Percentiles rank a stretch among this genome's conserved stretches.
Conservation (phyloP, 2,329 filamentous ascomycete species). For the Colletotrichum agaves region DNA sequence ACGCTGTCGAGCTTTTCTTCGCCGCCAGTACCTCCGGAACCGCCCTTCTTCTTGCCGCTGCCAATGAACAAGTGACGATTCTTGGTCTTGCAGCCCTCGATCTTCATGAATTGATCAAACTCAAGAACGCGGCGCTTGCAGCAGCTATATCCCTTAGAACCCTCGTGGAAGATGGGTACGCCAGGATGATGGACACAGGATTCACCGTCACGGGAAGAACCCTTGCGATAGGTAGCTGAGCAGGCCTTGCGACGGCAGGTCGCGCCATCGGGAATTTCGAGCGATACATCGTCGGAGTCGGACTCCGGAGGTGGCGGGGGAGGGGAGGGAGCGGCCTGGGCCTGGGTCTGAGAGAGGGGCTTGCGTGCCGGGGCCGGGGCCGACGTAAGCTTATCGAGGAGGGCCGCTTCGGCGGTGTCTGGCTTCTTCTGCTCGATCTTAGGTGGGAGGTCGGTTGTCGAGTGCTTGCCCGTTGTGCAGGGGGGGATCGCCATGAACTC, state of each 20-base stretch:
- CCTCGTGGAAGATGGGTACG: slow-evolving; percentile 94
- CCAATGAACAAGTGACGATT: slow-evolving; percentile 86
- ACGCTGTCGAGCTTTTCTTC: slow-evolving; percentile 85
- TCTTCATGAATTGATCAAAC: slow-evolving; percentile 98
- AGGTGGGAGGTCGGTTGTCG: slow-evolving; percentile 79
- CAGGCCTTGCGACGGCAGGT: slow-evolving; percentile 84
- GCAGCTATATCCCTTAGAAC: slow-evolving; percentile 96
- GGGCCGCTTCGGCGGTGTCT: slow-evolving; percentile 39
- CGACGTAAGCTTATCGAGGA: slow-evolving; percentile 54
- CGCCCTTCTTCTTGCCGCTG: slow-evolving; percentile 74
- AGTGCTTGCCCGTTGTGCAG: slow-evolving; percentile 93
- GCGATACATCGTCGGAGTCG: slow-evolving; percentile 84
- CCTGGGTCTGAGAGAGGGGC: slow-evolving; percentile 47
- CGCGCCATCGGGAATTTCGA: slow-evolving; percentile 78
- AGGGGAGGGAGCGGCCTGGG: slow-evolving; percentile 59
- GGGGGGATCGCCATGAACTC: slow-evolving; percentile 94
- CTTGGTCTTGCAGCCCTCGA: slow-evolving; percentile 89
- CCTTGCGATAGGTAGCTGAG: slow-evolving; percentile 71
- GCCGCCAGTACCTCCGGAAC: slow-evolving; percentile 51
- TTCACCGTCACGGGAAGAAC: slow-evolving; percentile 72
- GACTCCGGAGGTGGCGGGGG: slow-evolving; percentile 77
- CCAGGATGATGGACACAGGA: slow-evolving; percentile 91
- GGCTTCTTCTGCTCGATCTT: slow-evolving; percentile 68
- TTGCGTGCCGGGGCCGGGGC: slow-evolving; percentile 55
- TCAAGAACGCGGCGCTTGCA: slow-evolving; percentile 95